Conservation (phyloP, 2,329 filamentous ascomycete genomes). For the Diaporthe sp. region DNA sequence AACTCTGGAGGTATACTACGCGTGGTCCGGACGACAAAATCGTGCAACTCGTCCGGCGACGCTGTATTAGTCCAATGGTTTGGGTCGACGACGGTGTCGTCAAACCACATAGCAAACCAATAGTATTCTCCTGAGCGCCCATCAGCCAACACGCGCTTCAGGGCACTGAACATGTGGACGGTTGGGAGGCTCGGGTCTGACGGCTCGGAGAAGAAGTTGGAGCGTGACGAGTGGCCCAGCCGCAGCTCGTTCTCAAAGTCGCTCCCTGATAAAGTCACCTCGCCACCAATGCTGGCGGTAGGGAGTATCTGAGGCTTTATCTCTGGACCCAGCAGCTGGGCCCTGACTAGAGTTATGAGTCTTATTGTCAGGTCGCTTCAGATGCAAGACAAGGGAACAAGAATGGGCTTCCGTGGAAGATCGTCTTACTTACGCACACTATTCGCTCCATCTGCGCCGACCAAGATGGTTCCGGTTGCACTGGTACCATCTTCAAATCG, state of each 20-base stretch:
- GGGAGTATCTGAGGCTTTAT: neutral
- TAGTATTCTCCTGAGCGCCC: constrained; percentile 2
- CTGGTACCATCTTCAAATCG: constrained; percentile 7
- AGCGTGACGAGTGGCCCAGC: constrained; percentile 6
- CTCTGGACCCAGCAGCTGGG: neutral
- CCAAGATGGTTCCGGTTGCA: constrained; percentile 1
- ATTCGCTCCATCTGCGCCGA: neutral
- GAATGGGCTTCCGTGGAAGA: neutral
- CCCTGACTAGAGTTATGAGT: neutral
- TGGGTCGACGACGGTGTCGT: neutral
- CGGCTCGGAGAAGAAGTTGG: neutral
- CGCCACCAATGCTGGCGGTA: neutral
- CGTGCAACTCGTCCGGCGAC: neutral
- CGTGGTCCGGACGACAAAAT: neutral
- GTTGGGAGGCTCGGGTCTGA: neutral
- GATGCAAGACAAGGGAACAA: too few relatives aligned
- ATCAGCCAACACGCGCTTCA: neutral
- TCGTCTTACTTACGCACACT: neutral
- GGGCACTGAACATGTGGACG: neutral
- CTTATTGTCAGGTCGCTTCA: neutral
- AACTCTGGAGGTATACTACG: neutral
- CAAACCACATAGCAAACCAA: neutral
- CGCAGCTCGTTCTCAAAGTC: constrained; percentile 16
- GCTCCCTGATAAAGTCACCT: neutral
- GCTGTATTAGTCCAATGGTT: neutral